Percentiles rank a stretch among this genome's conserved stretches.
Conservation (phyloP, 768 basidiomycete species). For the Collybia mongolica region DNA sequence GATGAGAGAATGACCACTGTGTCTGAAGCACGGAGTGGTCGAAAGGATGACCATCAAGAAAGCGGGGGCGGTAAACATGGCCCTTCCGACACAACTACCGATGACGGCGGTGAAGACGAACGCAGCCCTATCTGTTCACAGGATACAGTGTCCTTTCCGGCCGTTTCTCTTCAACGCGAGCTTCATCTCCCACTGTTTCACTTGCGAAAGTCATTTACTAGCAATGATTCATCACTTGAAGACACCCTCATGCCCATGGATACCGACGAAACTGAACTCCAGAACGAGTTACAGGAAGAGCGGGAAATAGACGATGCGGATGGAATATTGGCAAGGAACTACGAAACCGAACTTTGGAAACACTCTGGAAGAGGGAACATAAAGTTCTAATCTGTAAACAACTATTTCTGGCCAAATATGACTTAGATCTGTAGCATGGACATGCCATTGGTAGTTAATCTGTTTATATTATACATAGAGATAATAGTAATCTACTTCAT, state of each 20-base stretch:
- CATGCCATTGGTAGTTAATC: background rate
- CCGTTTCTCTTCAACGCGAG: constrained; percentile 21
- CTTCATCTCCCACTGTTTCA: constrained; percentile 19
- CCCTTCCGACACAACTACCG: background rate
- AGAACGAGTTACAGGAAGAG: constrained; percentile 42
- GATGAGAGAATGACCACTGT: constrained; percentile 5
- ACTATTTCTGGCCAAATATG: too few relatives aligned
- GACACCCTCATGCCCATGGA: constrained; percentile 18
- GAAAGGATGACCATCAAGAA: constrained; percentile 5
- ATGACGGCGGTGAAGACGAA: constrained; percentile 11
- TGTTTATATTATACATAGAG: background rate
- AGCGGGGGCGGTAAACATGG: background rate
- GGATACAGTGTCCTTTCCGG: constrained; percentile 6
- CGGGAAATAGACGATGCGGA: constrained; percentile 38
- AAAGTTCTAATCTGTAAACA: background rate
- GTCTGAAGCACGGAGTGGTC: background rate
- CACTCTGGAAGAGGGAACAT: constrained; percentile 5
- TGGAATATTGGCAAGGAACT: constrained; percentile 20
- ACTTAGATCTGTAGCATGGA: too few relatives aligned
- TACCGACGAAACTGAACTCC: constrained; percentile 21
- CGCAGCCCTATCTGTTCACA: constrained; percentile 7
- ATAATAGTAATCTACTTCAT: background rate
- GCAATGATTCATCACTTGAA: background rate
- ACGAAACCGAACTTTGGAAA: constrained; percentile 45
- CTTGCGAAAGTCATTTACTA: constrained; percentile 12